These are phyloP conservation scores for Lecanicillium sp. DNA, from an alignment of 2,329 filamentous ascomycete genomes.

Conservation along the genomic window DNA sequence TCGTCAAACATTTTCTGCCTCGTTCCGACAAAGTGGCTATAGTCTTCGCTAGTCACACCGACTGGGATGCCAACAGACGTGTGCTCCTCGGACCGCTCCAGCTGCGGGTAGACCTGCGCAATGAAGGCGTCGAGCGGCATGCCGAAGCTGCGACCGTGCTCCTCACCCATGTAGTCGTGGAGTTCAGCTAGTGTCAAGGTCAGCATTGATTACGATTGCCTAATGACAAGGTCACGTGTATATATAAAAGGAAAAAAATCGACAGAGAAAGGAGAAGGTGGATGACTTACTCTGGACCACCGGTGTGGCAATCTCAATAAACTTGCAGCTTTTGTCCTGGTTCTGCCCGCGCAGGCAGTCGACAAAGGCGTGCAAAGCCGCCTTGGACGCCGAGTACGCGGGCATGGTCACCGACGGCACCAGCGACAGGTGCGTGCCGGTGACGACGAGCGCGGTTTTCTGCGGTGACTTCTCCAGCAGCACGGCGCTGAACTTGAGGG, in stretches of 20 bases:
- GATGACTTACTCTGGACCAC: slow-evolving; percentile 13
- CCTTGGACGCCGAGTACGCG: slow-evolving; percentile 14
- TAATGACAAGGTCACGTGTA: too few relatives aligned
- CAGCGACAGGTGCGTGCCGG: slow-evolving; percentile 11
- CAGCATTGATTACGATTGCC: not conserved
- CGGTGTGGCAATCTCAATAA: slow-evolving; percentile 14
- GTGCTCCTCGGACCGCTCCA: slow-evolving; percentile 33
- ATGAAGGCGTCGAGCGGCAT: slow-evolving; percentile 30
- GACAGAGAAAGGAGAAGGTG: too few relatives aligned
- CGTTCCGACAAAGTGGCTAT: slow-evolving; percentile 3
- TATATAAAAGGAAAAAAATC: not conserved
- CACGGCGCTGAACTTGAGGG: slow-evolving; percentile 13
- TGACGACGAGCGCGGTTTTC: slow-evolving; percentile 12
- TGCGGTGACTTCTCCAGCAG: slow-evolving; percentile 10
- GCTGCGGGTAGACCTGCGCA: slow-evolving; percentile 34
- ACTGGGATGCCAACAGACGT: slow-evolving; percentile 2
- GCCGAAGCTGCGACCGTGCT: slow-evolving; percentile 15
- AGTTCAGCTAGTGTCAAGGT: slow-evolving; percentile 7
- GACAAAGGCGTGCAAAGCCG: slow-evolving; percentile 14
- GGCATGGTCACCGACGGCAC: slow-evolving; percentile 12
- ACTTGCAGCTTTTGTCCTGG: slow-evolving; percentile 9
- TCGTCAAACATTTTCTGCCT: slow-evolving; percentile 7
- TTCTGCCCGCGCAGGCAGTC: slow-evolving; percentile 13
- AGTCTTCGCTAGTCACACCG: not conserved
- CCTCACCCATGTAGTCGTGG: slow-evolving; percentile 10